Base-by-base conservation (phyloP, 163 green algal species). In the Scenedesmus sp. region DNA sequence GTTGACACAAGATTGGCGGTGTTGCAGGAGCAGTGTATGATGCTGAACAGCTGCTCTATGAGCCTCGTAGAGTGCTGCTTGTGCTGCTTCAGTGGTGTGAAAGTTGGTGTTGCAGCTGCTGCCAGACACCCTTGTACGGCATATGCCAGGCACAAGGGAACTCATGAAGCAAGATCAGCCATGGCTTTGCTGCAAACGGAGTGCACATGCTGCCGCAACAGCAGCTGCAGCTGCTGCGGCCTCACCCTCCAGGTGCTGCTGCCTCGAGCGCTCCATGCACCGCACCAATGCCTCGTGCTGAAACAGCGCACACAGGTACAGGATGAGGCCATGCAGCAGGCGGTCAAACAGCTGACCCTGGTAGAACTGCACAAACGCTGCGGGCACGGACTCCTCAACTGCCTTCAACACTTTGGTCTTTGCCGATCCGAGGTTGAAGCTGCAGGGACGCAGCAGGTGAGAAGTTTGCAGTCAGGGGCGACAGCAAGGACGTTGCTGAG, bases 351-450 rank as follows among this genome's bases (percentile, higher is more conserved):
- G 73, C 1, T 33, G 33, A 13, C 85, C 88, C 7, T 82, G 43
- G 53, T 85, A 92, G 44, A 93, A 94, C 59, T 73, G 89, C 44
- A 89, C 85, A 72, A 94, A 93, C 0, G 73, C 79, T 70, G 89
- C 81, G 22, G 92, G 85, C 2, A 81, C 89, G 22, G 53, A 76
- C 26, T 93, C 92, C 56, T 92, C 81, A 3, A 94, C 40, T 5
- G 73, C 81, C 51, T 92, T 93, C 40, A 91, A 44, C 15, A 94
- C 89, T 81, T 93, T 94, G 59, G 53, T 53, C 46, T 94, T 94
- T 10, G 89, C 89, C 13, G 86, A 59, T 33, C 86, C 84, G 22
- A 91, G 86, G 44, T 49, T 84, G 80, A 92, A 92, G 42, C 88
- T 92, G 88, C 56, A 51, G 30, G 0, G 24, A 5, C 65, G 26